These are phyloP conservation scores for Talaromyces pinophilus DNA, from an alignment of 2,329 filamentous ascomycete species.

Conservation along the genomic window DNA sequence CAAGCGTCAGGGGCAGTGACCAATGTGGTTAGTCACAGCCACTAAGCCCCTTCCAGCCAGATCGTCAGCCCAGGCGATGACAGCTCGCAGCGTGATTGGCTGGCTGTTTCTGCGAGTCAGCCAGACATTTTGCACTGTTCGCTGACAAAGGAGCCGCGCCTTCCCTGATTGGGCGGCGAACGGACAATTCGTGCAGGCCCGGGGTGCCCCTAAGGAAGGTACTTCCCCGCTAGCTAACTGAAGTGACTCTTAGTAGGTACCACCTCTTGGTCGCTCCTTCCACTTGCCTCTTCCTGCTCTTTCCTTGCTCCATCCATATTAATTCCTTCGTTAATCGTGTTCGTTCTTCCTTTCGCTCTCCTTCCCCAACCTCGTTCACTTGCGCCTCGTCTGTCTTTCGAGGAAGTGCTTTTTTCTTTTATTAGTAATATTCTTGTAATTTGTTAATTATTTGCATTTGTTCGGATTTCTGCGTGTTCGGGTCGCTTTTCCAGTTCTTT, in stretches of 20 bases:
- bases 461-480: not conserved
- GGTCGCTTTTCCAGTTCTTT: not conserved
- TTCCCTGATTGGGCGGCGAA: not conserved
- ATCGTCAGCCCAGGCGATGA: slow-evolving; percentile 1
- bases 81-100: not conserved
- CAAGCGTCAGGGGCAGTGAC: slow-evolving; percentile 3
- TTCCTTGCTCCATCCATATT: slow-evolving; percentile 12
- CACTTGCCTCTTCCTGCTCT: not conserved
- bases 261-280: slow-evolving; percentile 6
- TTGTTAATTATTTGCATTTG: not conserved
- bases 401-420: not conserved
- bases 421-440: slow-evolving; percentile 8
- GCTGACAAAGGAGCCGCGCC: not conserved
- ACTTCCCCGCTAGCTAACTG: not conserved
- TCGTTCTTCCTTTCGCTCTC: not conserved
- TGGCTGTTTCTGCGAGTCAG: not conserved
- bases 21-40: not conserved
- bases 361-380: not conserved
- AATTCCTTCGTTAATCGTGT: not conserved
- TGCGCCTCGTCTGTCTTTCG: not conserved
- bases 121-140: not conserved
- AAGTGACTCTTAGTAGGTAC: not conserved
- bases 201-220: slow-evolving; percentile 3
- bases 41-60: not conserved
- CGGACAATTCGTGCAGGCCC: not conserved